Evolutionary conservation across 1,284 basidiomycete genomes (phyloP), one percentile per base, ranked within the genome.

Genomic region (Pascua sp.): DNA sequence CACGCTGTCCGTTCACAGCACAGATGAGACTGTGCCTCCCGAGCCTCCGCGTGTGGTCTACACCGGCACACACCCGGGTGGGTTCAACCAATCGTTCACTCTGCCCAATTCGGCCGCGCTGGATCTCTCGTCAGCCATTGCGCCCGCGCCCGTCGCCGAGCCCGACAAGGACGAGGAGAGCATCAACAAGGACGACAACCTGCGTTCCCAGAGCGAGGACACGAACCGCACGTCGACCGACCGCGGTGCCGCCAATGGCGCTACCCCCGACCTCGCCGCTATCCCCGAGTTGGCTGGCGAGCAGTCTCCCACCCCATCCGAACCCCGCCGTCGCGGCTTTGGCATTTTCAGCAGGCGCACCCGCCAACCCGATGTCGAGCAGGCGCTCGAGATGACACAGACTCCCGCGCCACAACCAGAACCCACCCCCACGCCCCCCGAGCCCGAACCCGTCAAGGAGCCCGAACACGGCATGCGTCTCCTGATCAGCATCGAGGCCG

Each of bases 21-120:
- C 85, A 2, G 82, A 85, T 12, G 83, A 86, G 50, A 16, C 32
- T 16, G 36, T 47, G 42, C 18, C 43, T 11, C 41, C 78, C 78
- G 56, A 24, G 71, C 77, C 53, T 67, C 78, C 78, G n/a, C 79
- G 80, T 13, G 77, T 85, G 0, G 82, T 93, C 9, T 93, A 87
- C 69, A 85, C 89, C 61, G 80, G 81, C n/a, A 78, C 85, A 16
- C 83, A 87, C 24, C 83, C 86, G 0, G 91, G 91, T 17, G 91
- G 91, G 0, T 94, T 93, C 67, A 87, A 84, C 11, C 85, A 84
- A 63, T 66, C 80, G 8, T 83, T 93, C 47, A 85, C 81, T 42
- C 77, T 92, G 3, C 87, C 89, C 47, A 83, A 89, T 57, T 86
- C 88, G 11, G 43, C 64, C 11, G 75, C 73, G n/a, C 54, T 77